Base-by-base conservation (phyloP, 2,329 filamentous ascomycete genomes). In the Penicillium sp. region DNA sequence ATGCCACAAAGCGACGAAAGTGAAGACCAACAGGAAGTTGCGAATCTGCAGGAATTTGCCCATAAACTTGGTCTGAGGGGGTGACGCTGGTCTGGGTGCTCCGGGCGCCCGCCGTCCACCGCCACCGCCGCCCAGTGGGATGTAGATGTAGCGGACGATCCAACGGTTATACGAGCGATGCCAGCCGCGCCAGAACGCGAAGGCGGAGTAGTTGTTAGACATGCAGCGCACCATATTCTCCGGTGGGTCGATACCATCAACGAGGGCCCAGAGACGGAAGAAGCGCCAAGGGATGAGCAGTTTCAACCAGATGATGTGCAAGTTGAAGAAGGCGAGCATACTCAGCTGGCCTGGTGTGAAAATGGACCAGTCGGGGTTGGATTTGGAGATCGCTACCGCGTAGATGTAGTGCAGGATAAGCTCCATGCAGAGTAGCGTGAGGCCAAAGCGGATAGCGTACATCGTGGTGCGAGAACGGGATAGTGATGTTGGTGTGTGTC, bases 171-270 rank as follows among this genome's bases (percentile, higher is more conserved):
- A 97, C 56, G 84, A 89, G 44, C 91, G 85, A 72, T 99, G 93
- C 95, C 95, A 99, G 28, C 84, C 85, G 54, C 93, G 88, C 93
- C 93, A 99, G 74, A 99, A 99, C 16, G 86, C 84, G 34, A 91
- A 79, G 0, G 89, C 87, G 56, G 87, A 91, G 75, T 91, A 96
- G 70, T 97, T 97, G 75, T 99, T 84, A 64, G 85, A 91, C 72
- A 96, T 89, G 72, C 95, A 99, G 59, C 93, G 88, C 46, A 96
- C 82, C 89, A 99, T 96, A 74, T 99, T 99, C 73, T 99, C 93
- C 0, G 93, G 92, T 0, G 93, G 89, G 65, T 99, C 93, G 59
- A 99, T 83, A 53, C 88, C 89, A 67, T 99, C 93, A 13, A 91
- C 67, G 3, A 99, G 80, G 0, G 89, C 80, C 93, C 93, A 99